Conservation (phyloP, 1,284 basidiomycete species). For the Cystobasidiaceae sp. region DNA sequence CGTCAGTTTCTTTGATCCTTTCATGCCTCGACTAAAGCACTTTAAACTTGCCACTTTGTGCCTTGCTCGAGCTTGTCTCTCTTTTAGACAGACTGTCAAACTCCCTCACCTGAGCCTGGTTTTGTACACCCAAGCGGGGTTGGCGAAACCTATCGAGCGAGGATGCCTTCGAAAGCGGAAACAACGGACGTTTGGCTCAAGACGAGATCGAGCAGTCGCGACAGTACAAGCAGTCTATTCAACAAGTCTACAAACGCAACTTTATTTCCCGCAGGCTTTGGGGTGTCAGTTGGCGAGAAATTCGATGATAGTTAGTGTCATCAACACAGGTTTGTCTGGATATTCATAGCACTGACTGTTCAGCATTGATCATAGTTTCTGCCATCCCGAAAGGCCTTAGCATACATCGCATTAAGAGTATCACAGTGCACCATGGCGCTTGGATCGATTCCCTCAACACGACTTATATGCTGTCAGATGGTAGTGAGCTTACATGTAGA, state of each 20-base stretch:
- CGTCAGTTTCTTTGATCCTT: no score
- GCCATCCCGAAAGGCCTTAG: neutral
- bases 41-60: no score
- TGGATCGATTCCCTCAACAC: constrained; percentile 23
- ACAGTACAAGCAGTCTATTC: neutral
- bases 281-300: constrained; percentile 10
- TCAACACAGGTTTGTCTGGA: neutral
- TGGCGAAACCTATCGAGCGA: no score
- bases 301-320: constrained; percentile 19
- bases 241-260: neutral
- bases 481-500: neutral
- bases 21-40: no score
- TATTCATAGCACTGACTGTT: neutral
- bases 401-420: constrained; percentile 14
- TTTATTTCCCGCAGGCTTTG: constrained; percentile 25
- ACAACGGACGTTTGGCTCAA: no score
- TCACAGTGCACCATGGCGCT: constrained; percentile 16
- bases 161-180: no score
- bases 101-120: no score
- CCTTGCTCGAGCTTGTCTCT: no score
- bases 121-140: no score
- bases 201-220: neutral
- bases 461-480: constrained; percentile 15
- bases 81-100: no score
- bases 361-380: neutral